Percentiles rank a stretch among this genome's conserved stretches.
Evolutionary conservation across 2,329 filamentous ascomycete species (phyloP).

Genomic region (Scedosporium aurantiacum): DNA sequence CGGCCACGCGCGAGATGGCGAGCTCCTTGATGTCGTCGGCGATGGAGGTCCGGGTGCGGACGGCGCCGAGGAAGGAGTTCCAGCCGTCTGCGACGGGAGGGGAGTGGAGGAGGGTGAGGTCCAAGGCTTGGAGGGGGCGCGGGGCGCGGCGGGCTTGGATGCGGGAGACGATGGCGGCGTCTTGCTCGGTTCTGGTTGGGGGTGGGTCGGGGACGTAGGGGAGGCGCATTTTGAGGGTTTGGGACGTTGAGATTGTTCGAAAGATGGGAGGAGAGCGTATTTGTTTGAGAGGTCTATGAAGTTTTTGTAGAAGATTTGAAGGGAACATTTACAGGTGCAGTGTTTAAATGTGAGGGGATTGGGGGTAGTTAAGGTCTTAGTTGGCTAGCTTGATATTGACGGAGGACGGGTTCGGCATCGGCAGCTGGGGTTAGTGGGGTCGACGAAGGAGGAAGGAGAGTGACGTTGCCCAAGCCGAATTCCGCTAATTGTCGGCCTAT

Average conservation of each 20-base stretch:
- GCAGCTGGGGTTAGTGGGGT: neutral
- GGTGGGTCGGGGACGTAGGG: constrained; percentile 50
- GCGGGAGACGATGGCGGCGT: constrained; percentile 49
- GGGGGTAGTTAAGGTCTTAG: neutral
- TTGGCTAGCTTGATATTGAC: neutral
- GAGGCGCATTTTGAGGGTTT: constrained; percentile 45
- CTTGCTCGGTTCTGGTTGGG: constrained; percentile 29
- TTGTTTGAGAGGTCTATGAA: neutral
- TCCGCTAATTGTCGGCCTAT: neutral
- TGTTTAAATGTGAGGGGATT: neutral
- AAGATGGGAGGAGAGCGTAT: neutral
- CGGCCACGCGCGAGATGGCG: constrained; percentile 70
- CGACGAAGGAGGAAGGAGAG: neutral
- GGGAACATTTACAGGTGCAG: neutral
- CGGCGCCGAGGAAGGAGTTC: constrained; percentile 57
- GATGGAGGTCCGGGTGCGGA: constrained; percentile 43
- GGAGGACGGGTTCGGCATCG: constrained; percentile 2
- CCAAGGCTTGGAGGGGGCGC: constrained; percentile 62
- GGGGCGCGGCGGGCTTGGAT: constrained; percentile 55
- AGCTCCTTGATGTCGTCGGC: constrained; percentile 56
- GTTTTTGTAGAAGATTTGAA: neutral
- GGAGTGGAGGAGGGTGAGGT: constrained; percentile 64
- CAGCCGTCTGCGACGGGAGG: constrained; percentile 66
- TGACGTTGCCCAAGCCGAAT: neutral
- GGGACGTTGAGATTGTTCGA: constrained; percentile 9